Evolutionary conservation across 139 green algal species (phyloP).

Genomic region (Parachlorella kessleri): DNA sequence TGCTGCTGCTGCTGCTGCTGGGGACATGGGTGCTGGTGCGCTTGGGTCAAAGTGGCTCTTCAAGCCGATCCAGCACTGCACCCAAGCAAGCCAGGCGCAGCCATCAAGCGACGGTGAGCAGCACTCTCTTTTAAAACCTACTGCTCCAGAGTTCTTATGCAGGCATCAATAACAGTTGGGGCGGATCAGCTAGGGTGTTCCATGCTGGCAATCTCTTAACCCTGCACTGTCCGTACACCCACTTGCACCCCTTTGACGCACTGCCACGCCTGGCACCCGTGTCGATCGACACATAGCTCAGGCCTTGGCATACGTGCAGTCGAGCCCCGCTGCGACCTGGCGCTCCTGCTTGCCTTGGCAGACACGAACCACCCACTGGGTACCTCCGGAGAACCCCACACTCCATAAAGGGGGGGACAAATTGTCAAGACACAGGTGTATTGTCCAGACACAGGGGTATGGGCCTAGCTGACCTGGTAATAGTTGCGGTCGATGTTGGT

Average conservation of each 20-base stretch:
- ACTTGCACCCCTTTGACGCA: too few species aligned
- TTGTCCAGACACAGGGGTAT: not conserved
- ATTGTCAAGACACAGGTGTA: not conserved
- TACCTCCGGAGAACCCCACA: too few species aligned
- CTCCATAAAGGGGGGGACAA: too few species aligned
- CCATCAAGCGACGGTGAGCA: not conserved
- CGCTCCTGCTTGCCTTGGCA: not conserved
- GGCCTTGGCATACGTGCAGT: not conserved
- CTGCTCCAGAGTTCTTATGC: too few species aligned
- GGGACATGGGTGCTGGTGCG: too few species aligned
- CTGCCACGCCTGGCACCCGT: too few species aligned
- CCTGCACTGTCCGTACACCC: too few species aligned
- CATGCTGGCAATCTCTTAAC: not conserved
- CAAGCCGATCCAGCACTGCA: conserved; percentile 53
- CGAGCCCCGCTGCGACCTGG: not conserved
- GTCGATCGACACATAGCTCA: too few species aligned
- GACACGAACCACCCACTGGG: not conserved
- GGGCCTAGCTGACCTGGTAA: conserved; percentile 59
- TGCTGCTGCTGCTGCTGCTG: too few species aligned
- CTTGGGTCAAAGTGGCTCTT: conserved; percentile 64
- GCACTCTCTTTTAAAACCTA: too few species aligned
- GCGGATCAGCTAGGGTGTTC: not conserved
- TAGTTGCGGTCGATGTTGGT: conserved; percentile 83
- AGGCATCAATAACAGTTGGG: not conserved
- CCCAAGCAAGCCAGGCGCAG: too few species aligned